phyloP scores from a whole-genome alignment of 1,284 basidiomycete genomes.

The Cryptococcus maquisensis region DNA sequence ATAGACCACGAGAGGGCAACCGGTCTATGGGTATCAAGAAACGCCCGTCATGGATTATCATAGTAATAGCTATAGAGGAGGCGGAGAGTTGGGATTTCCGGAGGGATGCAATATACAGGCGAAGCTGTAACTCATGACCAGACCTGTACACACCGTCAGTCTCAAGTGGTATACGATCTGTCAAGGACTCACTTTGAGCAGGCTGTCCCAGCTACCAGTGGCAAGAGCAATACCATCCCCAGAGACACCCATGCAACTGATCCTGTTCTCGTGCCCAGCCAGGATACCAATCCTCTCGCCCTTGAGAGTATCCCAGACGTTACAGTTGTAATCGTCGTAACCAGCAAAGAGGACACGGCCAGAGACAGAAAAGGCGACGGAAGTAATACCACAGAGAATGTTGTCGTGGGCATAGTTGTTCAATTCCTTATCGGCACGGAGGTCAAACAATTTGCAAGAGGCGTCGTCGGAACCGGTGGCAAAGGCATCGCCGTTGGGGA shows the following conservation, averaged over 20 bases:
- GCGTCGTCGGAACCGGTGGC: slow-evolving; percentile 99
- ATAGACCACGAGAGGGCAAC: too few species aligned
- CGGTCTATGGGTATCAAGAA: too few species aligned
- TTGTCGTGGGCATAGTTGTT: slow-evolving; percentile 98
- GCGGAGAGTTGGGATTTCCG: neutral
- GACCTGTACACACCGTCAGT: neutral
- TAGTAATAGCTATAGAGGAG: neutral
- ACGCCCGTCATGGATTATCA: too few species aligned
- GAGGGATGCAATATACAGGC: neutral
- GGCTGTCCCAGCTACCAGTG: slow-evolving; percentile 97
- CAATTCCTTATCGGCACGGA: slow-evolving; percentile 92
- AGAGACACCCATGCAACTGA: slow-evolving; percentile 92
- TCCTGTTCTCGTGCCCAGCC: slow-evolving; percentile 95
- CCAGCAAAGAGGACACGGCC: slow-evolving; percentile 96
- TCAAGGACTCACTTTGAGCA: slow-evolving; percentile 69
- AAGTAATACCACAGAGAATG: slow-evolving; percentile 96
- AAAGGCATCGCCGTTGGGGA: slow-evolving; percentile 98
- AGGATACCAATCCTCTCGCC: slow-evolving; percentile 95
- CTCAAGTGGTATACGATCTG: neutral
- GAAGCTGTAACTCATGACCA: neutral
- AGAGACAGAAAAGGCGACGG: slow-evolving; percentile 94
- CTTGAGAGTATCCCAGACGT: slow-evolving; percentile 98
- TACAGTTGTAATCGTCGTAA: slow-evolving; percentile 99
- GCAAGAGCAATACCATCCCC: slow-evolving; percentile 96
- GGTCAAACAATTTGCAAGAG: slow-evolving; percentile 95